Base-by-base conservation (phyloP, 2,329 filamentous ascomycete genomes). In the Paraphaeosphaeria minitans region DNA sequence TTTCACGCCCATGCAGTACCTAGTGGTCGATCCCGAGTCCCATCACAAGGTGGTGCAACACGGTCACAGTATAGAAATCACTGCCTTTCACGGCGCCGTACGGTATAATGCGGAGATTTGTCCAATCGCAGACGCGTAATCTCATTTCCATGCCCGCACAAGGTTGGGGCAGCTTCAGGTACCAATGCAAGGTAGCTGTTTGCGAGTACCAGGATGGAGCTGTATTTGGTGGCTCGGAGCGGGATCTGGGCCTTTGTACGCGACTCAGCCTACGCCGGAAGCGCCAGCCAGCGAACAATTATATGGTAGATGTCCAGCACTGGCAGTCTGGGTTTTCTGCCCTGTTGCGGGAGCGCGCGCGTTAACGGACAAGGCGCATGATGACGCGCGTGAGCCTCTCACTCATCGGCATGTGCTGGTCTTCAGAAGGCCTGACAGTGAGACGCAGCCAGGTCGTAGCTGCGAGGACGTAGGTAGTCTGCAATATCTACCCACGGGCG, bases 191-290 rank as follows among this genome's bases (percentile, higher is more conserved):
- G 41, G 52, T 39, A 39, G 55, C 56, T 60, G 57, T 64, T 64
- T 60, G 55, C 61, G 47, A 61, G 52, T n/a, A 58, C 37, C 31
- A 48, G 55, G 62, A 59, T 55, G 55, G 56, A 55, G 55, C 63
- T 62, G 55, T 59, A 66, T 59, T 62, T 59, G 61, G 66, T 62
- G 60, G 61, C 52, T 57, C 60, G 60, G 58, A 57, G 64, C 62
- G 60, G 55, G 27, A 24, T 13, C 9, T 37, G 47, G 7, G 47
- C 14, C 29, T 53, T 27, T 43, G 14, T 19, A 58, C 45, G 5
- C 53, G 42, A 59, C 63, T 66, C 67, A 71, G 67, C 67, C 68
- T 69, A 62, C 27, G 53, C 37, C 43, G 53, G 57, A 65, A 50
- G 56, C 58, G 58, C 53, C 35, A 39, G 50, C 55, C 47, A 48